Evolutionary conservation across 2,329 filamentous ascomycete species (phyloP).

Genomic region (Venturia asperata): DNA sequence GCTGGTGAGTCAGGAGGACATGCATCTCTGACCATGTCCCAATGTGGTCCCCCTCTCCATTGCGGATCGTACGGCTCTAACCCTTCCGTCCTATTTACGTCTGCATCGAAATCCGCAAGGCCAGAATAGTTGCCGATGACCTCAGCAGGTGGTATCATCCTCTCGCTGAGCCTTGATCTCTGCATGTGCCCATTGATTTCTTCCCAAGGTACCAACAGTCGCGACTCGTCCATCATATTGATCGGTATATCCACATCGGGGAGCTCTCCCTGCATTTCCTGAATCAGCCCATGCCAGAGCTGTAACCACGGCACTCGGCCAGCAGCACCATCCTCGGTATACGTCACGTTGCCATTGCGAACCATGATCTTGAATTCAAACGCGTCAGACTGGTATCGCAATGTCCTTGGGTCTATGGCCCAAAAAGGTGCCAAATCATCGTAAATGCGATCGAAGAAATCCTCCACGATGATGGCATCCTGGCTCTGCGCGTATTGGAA

Average conservation of each 20-base stretch:
- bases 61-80: slow-evolving; percentile 27
- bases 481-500: slow-evolving; percentile 38
- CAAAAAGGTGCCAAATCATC: slow-evolving; percentile 45
- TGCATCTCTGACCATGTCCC: slow-evolving; percentile 37
- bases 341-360: slow-evolving; percentile 34
- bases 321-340: slow-evolving; percentile 27
- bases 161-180: slow-evolving; percentile 28
- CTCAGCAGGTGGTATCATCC: slow-evolving; percentile 26
- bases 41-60: slow-evolving; percentile 34
- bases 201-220: slow-evolving; percentile 22
- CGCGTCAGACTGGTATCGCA: slow-evolving; percentile 36
- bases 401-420: slow-evolving; percentile 37
- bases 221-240: slow-evolving; percentile 22
- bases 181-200: slow-evolving; percentile 30
- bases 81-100: slow-evolving; percentile 24
- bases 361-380: slow-evolving; percentile 36
- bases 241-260: slow-evolving; percentile 22
- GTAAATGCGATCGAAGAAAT: slow-evolving; percentile 47
- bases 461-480: slow-evolving; percentile 41
- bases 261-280: slow-evolving; percentile 17
- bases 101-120: slow-evolving; percentile 24
- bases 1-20: slow-evolving; percentile 36
- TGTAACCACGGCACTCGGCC: slow-evolving; percentile 32
- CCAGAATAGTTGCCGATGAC: slow-evolving; percentile 28
- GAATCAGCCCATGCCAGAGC: slow-evolving; percentile 35